Conservation (phyloP, 345 rosid genomes). For the Draba incana region DNA sequence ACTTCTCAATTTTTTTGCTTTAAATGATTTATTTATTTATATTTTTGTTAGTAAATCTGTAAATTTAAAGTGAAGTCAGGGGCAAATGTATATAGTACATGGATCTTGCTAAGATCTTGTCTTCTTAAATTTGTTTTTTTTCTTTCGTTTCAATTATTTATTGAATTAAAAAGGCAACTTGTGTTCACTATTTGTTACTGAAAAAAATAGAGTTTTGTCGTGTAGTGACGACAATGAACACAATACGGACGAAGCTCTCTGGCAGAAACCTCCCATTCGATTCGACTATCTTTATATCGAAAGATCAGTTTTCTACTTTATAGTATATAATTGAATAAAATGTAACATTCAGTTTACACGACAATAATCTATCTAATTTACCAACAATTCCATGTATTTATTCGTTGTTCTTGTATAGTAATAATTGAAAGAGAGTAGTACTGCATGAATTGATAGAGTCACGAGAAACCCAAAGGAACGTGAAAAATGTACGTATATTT, state of each 20-base stretch:
- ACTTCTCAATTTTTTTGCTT: slow-evolving; percentile 28
- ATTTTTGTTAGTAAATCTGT: slow-evolving; percentile 8
- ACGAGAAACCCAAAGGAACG: slow-evolving; percentile 28
- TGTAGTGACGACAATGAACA: slow-evolving; percentile 38
- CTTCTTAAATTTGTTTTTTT: slow-evolving; percentile 1
- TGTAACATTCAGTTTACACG: neutral
- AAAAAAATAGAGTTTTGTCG: slow-evolving; percentile 28
- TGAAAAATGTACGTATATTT: neutral
- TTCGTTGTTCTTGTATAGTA: neutral
- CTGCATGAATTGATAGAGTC: slow-evolving; percentile 5
- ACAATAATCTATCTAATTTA: slow-evolving; percentile 2
- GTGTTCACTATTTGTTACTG: slow-evolving; percentile 26
- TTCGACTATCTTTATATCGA: slow-evolving; percentile 30
- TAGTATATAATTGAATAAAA: no score
- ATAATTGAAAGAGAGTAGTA: neutral
- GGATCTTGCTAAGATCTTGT: slow-evolving; percentile 45
- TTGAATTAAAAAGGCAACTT: slow-evolving; percentile 22
- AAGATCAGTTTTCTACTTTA: neutral
- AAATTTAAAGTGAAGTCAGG: slow-evolving; percentile 27
- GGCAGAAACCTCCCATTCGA: slow-evolving; percentile 31
- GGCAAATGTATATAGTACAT: slow-evolving; percentile 31
- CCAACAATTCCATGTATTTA: neutral
- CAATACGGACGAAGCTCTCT: slow-evolving; percentile 37
- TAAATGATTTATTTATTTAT: neutral
- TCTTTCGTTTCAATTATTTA: neutral